Conservation (phyloP, 257 asterid genomes). For the Primulina huaijiensis region DNA sequence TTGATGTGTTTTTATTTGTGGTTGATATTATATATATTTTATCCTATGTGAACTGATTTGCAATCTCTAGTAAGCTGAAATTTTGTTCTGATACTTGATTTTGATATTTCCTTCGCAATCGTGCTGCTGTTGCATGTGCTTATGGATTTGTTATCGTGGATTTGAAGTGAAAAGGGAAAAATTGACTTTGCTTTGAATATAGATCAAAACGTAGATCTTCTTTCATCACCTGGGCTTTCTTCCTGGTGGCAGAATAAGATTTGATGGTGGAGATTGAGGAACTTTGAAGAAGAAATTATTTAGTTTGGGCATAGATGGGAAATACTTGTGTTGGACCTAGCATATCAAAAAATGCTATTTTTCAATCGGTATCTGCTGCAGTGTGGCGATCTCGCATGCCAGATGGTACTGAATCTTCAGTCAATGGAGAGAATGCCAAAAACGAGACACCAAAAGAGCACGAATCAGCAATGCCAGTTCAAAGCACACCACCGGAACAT, state of each 20-base stretch:
- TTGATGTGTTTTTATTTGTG: conserved; percentile 1
- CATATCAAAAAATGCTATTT: conserved; percentile 56
- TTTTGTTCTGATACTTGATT: background rate
- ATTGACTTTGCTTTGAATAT: conserved; percentile 23
- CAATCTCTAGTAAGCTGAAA: conserved; percentile 19
- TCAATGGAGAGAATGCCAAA: conserved; percentile 46
- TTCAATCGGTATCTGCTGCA: conserved; percentile 86
- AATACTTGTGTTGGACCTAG: conserved; percentile 93
- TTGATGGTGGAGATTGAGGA: conserved; percentile 27
- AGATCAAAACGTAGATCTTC: conserved; percentile 33
- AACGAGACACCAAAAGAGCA: conserved; percentile 45
- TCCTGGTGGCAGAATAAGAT: conserved; percentile 18
- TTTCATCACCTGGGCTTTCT: conserved; percentile 13
- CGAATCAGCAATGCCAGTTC: conserved; percentile 51
- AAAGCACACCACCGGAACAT: conserved; percentile 74
- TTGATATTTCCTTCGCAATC: background rate
- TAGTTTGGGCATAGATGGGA: conserved; percentile 54
- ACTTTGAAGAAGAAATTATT: conserved; percentile 25
- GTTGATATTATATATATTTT: conserved; percentile 19
- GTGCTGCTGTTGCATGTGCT: conserved; percentile 9
- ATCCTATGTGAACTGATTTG: conserved; percentile 22
- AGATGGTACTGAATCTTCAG: conserved; percentile 33
- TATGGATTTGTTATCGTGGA: conserved; percentile 15
- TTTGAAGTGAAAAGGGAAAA: conserved; percentile 19
- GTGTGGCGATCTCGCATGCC: conserved; percentile 83